Evolutionary conservation across 495 filamentous ascomycete species (phyloP).

Genomic region (Cercophora newfieldiana): DNA sequence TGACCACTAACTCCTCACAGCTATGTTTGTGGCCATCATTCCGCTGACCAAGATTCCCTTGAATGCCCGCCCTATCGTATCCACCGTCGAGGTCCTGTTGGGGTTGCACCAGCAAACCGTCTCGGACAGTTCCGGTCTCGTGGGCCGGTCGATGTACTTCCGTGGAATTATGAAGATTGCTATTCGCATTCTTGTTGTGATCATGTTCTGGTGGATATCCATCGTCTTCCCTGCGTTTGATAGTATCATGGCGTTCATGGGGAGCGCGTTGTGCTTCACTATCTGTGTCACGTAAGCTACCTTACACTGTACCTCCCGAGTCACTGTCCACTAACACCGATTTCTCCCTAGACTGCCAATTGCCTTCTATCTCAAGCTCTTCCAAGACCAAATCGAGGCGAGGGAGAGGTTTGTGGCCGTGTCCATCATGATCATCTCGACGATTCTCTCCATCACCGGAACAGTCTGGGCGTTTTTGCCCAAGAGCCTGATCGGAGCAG

Average conservation of each 20-base stretch:
- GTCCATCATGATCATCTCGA: conserved; percentile 67
- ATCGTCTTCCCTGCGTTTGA: conserved; percentile 89
- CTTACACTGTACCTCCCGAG: background rate
- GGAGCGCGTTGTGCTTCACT: conserved; percentile 85
- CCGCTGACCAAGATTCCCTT: conserved; percentile 92
- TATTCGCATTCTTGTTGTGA: conserved; percentile 57
- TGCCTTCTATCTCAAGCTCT: conserved; percentile 90
- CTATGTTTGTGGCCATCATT: conserved; percentile 85
- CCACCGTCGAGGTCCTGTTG: conserved; percentile 75
- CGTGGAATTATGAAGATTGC: conserved; percentile 58
- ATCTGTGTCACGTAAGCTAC: conserved; percentile 80
- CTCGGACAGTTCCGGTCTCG: conserved; percentile 42
- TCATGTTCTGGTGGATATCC: conserved; percentile 51
- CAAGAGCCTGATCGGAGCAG: conserved; percentile 55
- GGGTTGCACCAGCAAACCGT: conserved; percentile 64
- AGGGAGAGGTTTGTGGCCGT: conserved; percentile 67
- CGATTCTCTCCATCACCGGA: conserved; percentile 68
- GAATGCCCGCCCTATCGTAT: conserved; percentile 84
- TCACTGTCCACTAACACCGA: conserved; percentile 12
- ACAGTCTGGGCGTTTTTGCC: conserved; percentile 90
- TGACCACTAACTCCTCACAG: background rate
- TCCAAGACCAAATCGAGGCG: conserved; percentile 70
- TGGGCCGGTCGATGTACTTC: conserved; percentile 58
- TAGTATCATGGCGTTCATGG: conserved; percentile 90
- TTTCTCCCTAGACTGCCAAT: conserved; percentile 61